Evolutionary conservation across 2,329 filamentous ascomycete genomes (phyloP).

Genomic region (Fusarium veterinarium): DNA sequence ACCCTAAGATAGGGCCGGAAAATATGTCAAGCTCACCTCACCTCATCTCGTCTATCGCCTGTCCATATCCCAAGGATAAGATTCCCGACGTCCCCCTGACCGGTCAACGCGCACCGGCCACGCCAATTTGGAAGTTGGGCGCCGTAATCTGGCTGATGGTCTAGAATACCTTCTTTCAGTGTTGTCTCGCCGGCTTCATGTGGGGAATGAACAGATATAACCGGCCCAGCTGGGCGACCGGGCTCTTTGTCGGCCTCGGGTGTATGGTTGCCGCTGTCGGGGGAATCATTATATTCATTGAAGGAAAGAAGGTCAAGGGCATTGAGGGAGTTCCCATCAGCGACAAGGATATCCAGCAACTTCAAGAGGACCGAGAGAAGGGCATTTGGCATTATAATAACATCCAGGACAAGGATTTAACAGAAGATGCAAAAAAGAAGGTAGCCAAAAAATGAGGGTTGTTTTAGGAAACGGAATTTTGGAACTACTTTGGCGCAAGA

Average conservation of each 20-base stretch:
- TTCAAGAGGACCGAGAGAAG: slow-evolving; percentile 63
- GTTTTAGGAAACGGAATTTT: background rate
- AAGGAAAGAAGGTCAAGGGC: slow-evolving; percentile 77
- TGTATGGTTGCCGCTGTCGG: slow-evolving; percentile 75
- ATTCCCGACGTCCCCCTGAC: slow-evolving; percentile 77
- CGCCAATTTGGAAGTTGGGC: slow-evolving; percentile 79
- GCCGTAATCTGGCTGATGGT: slow-evolving; percentile 83
- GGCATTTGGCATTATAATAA: slow-evolving; percentile 67
- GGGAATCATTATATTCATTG: slow-evolving; percentile 76
- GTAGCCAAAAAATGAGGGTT: slow-evolving; percentile 32
- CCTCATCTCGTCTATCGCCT: slow-evolving; percentile 39
- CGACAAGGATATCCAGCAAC: slow-evolving; percentile 62
- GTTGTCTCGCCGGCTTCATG: slow-evolving; percentile 81
- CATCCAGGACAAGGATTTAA: slow-evolving; percentile 51
- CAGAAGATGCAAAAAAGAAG: slow-evolving; percentile 29
- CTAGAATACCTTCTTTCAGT: slow-evolving; percentile 82
- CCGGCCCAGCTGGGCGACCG: slow-evolving; percentile 82
- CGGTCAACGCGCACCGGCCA: slow-evolving; percentile 75
- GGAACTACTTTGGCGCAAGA: background rate
- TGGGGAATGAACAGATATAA: slow-evolving; percentile 80
- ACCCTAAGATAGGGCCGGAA: slow-evolving; percentile 62
- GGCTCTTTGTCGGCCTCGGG: slow-evolving; percentile 79
- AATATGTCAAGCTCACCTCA: slow-evolving; percentile 60
- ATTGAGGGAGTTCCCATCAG: slow-evolving; percentile 77
- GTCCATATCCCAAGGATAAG: slow-evolving; percentile 73